phyloP scores from a whole-genome alignment of 176 grass and related monocot species.

The Musa troglodytarum region DNA sequence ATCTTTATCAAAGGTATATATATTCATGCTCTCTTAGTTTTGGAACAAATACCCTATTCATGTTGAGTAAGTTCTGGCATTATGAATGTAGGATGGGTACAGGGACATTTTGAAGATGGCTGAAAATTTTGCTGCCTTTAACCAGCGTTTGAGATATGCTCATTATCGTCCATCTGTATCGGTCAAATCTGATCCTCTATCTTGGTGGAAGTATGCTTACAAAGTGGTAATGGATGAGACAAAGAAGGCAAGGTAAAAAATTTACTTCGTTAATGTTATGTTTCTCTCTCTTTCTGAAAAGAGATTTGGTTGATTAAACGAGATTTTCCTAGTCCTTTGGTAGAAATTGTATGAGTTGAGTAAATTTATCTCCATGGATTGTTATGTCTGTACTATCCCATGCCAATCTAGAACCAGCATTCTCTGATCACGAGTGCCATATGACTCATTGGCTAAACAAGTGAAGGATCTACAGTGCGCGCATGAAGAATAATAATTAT shows the following conservation, averaged over 20 bases:
- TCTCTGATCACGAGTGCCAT: no score
- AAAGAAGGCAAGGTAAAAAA: conserved; percentile 75
- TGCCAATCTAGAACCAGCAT: no score
- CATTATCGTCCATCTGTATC: conserved; percentile 72
- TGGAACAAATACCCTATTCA: not conserved
- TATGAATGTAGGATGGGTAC: conserved; percentile 64
- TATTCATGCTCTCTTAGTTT: conserved; percentile 6
- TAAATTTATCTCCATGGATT: not conserved
- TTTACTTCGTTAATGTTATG: conserved; percentile 18
- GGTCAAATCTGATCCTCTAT: conserved; percentile 62
- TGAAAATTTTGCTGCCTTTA: conserved; percentile 96
- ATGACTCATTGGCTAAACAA: no score
- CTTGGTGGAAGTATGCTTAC: conserved; percentile 92
- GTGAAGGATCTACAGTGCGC: no score
- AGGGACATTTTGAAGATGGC: conserved; percentile 93
- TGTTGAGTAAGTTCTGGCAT: not conserved
- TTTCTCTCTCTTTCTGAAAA: not conserved
- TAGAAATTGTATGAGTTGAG: not conserved
- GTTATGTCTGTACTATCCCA: not conserved
- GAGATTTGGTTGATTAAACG: not conserved
- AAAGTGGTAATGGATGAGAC: conserved; percentile 70
- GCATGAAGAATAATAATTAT: no score
- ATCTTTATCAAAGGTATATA: conserved; percentile 73
- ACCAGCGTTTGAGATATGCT: conserved; percentile 80
- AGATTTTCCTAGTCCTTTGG: not conserved